Base-by-base conservation (phyloP, 75 land plant genomes). In the Pinus albicaulis region DNA sequence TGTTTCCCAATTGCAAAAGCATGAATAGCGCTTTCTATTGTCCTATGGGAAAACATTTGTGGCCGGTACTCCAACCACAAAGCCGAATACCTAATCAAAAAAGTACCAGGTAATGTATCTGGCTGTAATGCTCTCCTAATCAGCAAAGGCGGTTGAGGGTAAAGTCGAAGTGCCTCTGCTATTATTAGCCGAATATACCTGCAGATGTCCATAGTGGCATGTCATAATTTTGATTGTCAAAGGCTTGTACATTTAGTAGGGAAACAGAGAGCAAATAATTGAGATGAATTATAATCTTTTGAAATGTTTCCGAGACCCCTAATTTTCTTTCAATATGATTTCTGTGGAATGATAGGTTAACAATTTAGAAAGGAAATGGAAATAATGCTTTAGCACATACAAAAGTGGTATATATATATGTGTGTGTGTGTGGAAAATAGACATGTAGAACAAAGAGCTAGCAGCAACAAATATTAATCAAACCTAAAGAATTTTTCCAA, bases 61-160 rank as follows among this genome's bases (percentile, higher is more conserved):
- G 41, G 44, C 34, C 12, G 14, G 38, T 22, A 8, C 16, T 71
- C 24, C 76, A 11, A 36, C 7, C 22, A 7, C 12, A 75, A 71
- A 36, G 48, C 17, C 26, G 22, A 25, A 34, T 17, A 52, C 26
- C 77, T n/a, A 20, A 1, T 1, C n/a, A 68, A 38, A 72, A 55
- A n/a, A 57, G 16, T 77, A 98, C 99, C 99, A 86, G 99, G 99
- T 74, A 98, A 79, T 31, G 63, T 74, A 74, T 98, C 99, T 61
- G 95, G 75, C 80, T 86, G 78, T 26, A 98, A 84, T 36, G 95
- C 38, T 57, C 99, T 93, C 74, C 99, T 82, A 72, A 98, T 98
- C n/a, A 98, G 89, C 81, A 98, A 78, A n/a, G 99, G 99, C 13
- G 99, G 99, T 63, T 98, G 99, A 68, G 98, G 99, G 83, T 89